These are phyloP conservation scores for Yamadazyma scolyti DNA, from an alignment of 805 yeast species.

Conservation along the genomic window DNA sequence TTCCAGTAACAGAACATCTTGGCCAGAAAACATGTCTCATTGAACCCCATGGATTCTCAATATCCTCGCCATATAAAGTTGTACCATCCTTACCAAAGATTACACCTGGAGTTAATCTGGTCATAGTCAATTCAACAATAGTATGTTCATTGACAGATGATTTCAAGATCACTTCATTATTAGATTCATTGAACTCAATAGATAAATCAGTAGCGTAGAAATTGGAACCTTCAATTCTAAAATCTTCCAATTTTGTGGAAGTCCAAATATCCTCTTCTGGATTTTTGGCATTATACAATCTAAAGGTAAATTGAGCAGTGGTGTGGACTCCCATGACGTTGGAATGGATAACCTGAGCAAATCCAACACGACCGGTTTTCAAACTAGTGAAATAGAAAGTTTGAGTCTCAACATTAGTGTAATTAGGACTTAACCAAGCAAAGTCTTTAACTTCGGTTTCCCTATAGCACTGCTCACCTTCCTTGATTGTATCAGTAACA, in stretches of 20 bases:
- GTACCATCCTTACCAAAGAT: conserved; percentile 88
- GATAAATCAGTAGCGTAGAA: conserved; percentile 75
- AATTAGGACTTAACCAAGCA: conserved; percentile 67
- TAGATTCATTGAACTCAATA: conserved; percentile 57
- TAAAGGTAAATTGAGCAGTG: conserved; percentile 92
- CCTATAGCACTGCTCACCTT: conserved; percentile 45
- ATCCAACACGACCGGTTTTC: conserved; percentile 65
- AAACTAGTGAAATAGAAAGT: conserved; percentile 79
- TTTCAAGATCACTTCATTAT: conserved; percentile 46
- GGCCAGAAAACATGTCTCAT: conserved; percentile 99
- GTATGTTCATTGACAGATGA: conserved; percentile 69
- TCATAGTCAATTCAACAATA: conserved; percentile 63
- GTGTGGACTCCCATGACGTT: conserved; percentile 83
- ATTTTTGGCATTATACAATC: conserved; percentile 55
- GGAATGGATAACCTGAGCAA: conserved; percentile 93
- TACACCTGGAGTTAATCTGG: conserved; percentile 69
- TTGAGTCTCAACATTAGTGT: conserved; percentile 93
- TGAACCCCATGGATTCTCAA: conserved; percentile 88
- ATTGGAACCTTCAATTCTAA: conserved; percentile 66
- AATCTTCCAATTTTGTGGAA: conserved; percentile 82
- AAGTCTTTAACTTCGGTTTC: conserved; percentile 65
- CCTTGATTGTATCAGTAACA: conserved; percentile 54
- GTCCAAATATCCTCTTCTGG: conserved; percentile 73
- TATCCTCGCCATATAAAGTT: conserved; percentile 82
- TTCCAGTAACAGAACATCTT: conserved; percentile 69